These are phyloP conservation scores for Fusarium pseudonygamai DNA, from an alignment of 2,329 filamentous ascomycete genomes.

Conservation along the genomic window DNA sequence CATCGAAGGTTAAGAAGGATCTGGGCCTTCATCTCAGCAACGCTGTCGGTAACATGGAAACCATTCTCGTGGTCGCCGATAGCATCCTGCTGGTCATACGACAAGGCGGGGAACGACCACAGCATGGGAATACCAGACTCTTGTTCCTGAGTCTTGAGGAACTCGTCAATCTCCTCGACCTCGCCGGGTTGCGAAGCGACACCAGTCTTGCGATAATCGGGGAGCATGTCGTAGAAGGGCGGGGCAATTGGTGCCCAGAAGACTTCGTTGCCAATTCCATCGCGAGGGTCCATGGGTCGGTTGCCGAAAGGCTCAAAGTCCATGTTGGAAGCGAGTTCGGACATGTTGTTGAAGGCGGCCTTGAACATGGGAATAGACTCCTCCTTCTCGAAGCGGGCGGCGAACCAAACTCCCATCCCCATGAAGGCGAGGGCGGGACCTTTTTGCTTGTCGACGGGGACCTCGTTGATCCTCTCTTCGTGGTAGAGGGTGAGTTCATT, in stretches of 20 bases:
- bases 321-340: slow-evolving; percentile 24
- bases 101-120: slow-evolving; percentile 33
- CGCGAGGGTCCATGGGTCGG: slow-evolving; percentile 37
- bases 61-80: slow-evolving; percentile 35
- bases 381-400: slow-evolving; percentile 29
- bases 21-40: slow-evolving; percentile 47
- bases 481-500: slow-evolving; percentile 36
- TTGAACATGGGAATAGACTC: slow-evolving; percentile 29
- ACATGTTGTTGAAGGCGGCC: slow-evolving; percentile 28
- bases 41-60: slow-evolving; percentile 44
- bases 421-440: slow-evolving; percentile 37
- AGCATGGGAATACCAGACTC: slow-evolving; percentile 30
- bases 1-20: slow-evolving; percentile 65
- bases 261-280: slow-evolving; percentile 43
- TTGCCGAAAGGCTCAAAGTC: slow-evolving; percentile 30
- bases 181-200: slow-evolving; percentile 23
- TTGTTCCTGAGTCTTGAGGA: slow-evolving; percentile 18
- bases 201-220: slow-evolving; percentile 28
- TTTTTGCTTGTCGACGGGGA: slow-evolving; percentile 32
- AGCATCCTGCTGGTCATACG: slow-evolving; percentile 22
- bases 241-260: slow-evolving; percentile 43
- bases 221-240: slow-evolving; percentile 31
- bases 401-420: slow-evolving; percentile 42
- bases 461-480: slow-evolving; percentile 21
- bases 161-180: slow-evolving; percentile 30